Percentiles rank a stretch among this genome's conserved stretches.
These are phyloP conservation scores for Alloteropsis semialata DNA, from an alignment of 176 grass and related monocot species.

Conservation along the genomic window DNA sequence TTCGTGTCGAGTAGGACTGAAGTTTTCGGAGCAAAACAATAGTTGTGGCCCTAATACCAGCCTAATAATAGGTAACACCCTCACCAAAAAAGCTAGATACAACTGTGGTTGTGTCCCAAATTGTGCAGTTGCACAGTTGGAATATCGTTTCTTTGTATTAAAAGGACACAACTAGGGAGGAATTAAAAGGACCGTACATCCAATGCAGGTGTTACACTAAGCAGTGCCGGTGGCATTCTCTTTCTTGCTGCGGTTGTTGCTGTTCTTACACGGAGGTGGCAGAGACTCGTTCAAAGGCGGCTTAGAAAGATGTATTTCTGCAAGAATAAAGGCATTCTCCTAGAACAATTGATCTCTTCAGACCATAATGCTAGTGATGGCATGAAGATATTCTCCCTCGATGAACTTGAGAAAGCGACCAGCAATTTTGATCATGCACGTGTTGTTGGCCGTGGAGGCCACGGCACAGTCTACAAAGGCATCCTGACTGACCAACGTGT, in stretches of 20 bases:
- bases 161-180: too few species aligned
- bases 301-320: neutral
- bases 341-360: neutral
- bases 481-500: conserved; percentile 9
- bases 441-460: conserved; percentile 38
- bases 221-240: neutral
- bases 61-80: conserved; percentile 19
- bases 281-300: neutral
- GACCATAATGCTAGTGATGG: neutral
- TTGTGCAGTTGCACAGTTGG: conserved; percentile 8
- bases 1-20: conserved; percentile 22
- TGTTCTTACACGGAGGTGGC: neutral
- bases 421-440: neutral
- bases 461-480: conserved; percentile 42
- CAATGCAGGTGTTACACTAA: conserved; percentile 8
- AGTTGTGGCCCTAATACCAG: neutral
- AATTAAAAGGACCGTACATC: too few species aligned
- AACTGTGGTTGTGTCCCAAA: too few species aligned
- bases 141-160: too few species aligned
- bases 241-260: neutral
- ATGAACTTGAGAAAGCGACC: conserved; percentile 24
- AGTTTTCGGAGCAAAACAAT: neutral
- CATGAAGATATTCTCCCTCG: conserved; percentile 21
- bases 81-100: too few species aligned
- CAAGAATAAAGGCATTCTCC: conserved; percentile 35